Conservation (phyloP, 306 rosid genomes). For the Macrotyloma uniflorum region DNA sequence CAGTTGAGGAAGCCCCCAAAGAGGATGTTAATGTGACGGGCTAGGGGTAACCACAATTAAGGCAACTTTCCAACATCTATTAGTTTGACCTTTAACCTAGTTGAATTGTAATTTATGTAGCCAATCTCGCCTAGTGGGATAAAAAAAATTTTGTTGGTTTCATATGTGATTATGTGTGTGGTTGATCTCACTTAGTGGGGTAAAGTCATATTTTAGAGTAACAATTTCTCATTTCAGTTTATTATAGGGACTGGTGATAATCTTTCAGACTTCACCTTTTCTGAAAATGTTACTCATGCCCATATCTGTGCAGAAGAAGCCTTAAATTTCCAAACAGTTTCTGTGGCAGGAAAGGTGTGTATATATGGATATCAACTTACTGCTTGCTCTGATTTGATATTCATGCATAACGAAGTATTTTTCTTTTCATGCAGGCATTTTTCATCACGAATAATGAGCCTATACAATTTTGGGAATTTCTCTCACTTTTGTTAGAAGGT, state of each 20-base stretch:
- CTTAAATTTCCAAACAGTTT: slow-evolving; percentile 60
- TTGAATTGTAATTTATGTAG: not conserved
- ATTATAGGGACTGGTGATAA: slow-evolving; percentile 82
- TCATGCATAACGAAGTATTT: slow-evolving; percentile 33
- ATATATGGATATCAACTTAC: slow-evolving; percentile 26
- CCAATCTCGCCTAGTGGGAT: not conserved
- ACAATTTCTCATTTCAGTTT: slow-evolving; percentile 83
- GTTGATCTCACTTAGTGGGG: not conserved
- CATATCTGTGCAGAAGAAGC: slow-evolving; percentile 88
- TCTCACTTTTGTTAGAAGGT: slow-evolving; percentile 61
- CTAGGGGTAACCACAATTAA: not conserved
- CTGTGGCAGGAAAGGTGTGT: slow-evolving; percentile 89
- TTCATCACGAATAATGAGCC: slow-evolving; percentile 82
- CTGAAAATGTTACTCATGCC: slow-evolving; percentile 86
- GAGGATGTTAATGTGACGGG: not conserved
- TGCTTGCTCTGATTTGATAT: slow-evolving; percentile 32
- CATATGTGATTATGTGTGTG: slow-evolving; percentile 24
- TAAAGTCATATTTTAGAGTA: slow-evolving; percentile 47
- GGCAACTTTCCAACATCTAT: not conserved
- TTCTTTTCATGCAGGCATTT: slow-evolving; percentile 66
- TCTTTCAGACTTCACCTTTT: slow-evolving; percentile 75
- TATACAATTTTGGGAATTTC: slow-evolving; percentile 73
- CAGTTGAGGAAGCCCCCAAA: not conserved
- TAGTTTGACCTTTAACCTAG: not conserved
- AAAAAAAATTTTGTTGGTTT: not conserved